Base-by-base conservation (phyloP, 176 grass and related monocot genomes). In the Eleusine indica region DNA sequence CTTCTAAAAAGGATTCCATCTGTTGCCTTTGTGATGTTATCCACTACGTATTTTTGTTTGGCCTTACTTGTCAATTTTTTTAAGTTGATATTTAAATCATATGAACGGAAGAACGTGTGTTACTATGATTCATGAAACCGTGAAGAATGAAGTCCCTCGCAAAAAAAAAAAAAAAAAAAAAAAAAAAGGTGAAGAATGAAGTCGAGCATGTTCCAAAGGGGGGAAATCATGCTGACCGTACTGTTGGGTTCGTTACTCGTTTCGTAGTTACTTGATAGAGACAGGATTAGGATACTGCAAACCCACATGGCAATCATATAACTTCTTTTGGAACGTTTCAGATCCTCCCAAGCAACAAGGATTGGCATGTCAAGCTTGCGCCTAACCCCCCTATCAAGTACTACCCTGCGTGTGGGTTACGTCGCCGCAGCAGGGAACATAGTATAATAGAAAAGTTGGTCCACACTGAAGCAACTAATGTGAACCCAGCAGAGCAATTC, bases 381-480 rank as follows among this genome's bases (percentile, higher is more conserved):
- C 74, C 15, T 21, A 70, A 46, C 25, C 25, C 25, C 25, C 25
- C 25, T 25, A 25, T 25, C 25, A 25, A 25, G 25, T 25, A 21
- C 73, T 51, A n/a, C 62, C 62, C 28, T 84, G 58, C 47, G 75
- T 74, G 21, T 38, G 14, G 68, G 47, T 84, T 21, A 73, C 73
- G 62, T 74, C 22, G 10, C 49, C 37, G 74, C 67, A 57, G 3
- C 46, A 67, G 6, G 25, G 12, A 56, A 21, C 28, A 54, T 72
- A 77, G 49, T 19, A 69, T 60, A 60, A 4, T 6, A 0, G 65
- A 1, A 78, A 10, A 1, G 44, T 10, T 67, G 42, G 67, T 67
- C 35, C 37, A 73, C 77, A 13, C 71, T 47, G 84, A 87, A 60
- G 71, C 74, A 47, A 83, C 38, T 73, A 17, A 58, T 39, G 47